phyloP scores from a whole-genome alignment of 495 filamentous ascomycete genomes.

The Extremus antarcticus region DNA sequence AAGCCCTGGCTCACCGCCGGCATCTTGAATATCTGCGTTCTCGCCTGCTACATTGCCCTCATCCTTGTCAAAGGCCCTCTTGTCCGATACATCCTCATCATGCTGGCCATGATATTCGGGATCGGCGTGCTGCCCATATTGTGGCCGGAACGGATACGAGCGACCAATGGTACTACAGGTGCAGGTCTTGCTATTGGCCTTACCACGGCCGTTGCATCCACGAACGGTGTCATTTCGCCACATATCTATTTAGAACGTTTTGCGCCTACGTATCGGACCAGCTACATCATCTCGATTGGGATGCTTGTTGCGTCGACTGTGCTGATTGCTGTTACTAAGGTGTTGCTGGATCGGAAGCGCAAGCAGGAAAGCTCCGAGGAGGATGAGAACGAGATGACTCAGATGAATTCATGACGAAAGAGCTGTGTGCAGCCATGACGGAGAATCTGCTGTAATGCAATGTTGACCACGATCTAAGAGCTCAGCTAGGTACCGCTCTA shows the following conservation, averaged over 20 bases:
- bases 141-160: conserved; percentile 1
- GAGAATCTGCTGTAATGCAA: too few relatives aligned
- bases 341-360: background rate
- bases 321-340: background rate
- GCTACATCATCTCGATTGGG: conserved; percentile 1
- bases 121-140: conserved; percentile 1
- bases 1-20: conserved; percentile 1
- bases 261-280: background rate
- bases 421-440: too few relatives aligned
- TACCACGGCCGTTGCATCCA: background rate
- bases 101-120: conserved; percentile 1
- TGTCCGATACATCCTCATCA: background rate
- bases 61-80: background rate
- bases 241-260: conserved; percentile 1
- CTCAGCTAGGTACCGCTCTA: too few relatives aligned
- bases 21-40: background rate
- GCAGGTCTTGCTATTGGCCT: conserved; percentile 3
- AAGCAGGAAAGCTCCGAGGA: too few relatives aligned
- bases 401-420: too few relatives aligned
- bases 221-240: background rate
- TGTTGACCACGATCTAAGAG: too few relatives aligned
- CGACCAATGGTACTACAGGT: background rate
- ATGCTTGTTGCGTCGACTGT: background rate
- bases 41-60: conserved; percentile 4
- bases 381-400: too few relatives aligned